Percentiles rank a stretch among this genome's conserved stretches.
phyloP scores from a whole-genome alignment of 768 basidiomycete species.

The Boletus rubescentipes region DNA sequence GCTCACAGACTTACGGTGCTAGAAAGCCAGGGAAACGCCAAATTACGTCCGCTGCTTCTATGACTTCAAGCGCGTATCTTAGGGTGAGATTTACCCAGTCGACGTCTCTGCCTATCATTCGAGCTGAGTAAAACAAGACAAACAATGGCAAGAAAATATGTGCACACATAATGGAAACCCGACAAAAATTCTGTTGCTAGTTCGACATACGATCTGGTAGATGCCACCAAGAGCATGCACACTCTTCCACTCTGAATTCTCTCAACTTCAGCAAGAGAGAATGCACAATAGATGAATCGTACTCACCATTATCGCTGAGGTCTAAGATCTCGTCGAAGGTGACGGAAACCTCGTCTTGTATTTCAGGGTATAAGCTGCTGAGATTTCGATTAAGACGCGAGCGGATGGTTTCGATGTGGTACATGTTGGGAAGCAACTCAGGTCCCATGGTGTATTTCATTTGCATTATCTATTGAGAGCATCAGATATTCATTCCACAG shows the following conservation, averaged over 20 bases:
- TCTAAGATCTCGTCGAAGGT: slow-evolving; percentile 42
- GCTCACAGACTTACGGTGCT: slow-evolving; percentile 28
- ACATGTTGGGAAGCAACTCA: slow-evolving; percentile 29
- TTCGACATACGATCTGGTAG: neutral
- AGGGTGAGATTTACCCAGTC: no score
- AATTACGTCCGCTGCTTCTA: no score
- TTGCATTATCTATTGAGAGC: slow-evolving; percentile 33
- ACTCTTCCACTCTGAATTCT: slow-evolving; percentile 40
- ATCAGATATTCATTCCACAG: neutral
- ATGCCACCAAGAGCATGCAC: slow-evolving; percentile 29
- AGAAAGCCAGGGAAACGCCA: slow-evolving; percentile 32
- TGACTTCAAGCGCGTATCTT: no score
- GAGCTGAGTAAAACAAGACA: no score
- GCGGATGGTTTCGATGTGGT: slow-evolving; percentile 33
- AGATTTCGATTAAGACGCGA: slow-evolving; percentile 39
- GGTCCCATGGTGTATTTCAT: slow-evolving; percentile 40
- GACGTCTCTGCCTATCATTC: no score
- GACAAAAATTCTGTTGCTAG: slow-evolving; percentile 47
- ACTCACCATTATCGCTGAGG: slow-evolving; percentile 17
- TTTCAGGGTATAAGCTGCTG: no score
- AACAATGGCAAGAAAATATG: no score
- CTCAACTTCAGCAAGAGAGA: neutral
- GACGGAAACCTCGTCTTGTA: slow-evolving; percentile 31
- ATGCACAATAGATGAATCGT: neutral
- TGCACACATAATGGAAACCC: no score